A percentile compares a stretch with the other conserved stretches of the same genome.
Evolutionary conservation across 176 grass and related monocot genomes (phyloP).

Genomic region (Lolium multiflorum): DNA sequence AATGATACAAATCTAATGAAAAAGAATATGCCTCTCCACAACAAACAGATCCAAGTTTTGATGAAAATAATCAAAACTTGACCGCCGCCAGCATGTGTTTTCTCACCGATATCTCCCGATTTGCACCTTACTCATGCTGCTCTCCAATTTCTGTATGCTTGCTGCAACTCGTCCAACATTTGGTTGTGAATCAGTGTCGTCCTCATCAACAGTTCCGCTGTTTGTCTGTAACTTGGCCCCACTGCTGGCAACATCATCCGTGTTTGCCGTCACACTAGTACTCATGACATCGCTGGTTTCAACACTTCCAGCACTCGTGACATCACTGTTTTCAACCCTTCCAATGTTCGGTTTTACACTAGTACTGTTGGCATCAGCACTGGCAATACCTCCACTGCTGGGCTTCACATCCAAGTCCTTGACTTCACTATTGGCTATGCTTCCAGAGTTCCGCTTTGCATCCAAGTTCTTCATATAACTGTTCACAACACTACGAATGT

Average conservation of each 20-base stretch:
- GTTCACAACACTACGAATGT: conserved; percentile 55
- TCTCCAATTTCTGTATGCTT: conserved; percentile 63
- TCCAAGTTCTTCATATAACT: conserved; percentile 61
- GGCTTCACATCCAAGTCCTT: conserved; percentile 47
- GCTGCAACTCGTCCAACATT: conserved; percentile 63
- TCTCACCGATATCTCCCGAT: conserved; percentile 52
- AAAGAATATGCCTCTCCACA: conserved; percentile 52
- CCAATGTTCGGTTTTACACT: conserved; percentile 10
- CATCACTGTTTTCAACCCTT: conserved; percentile 48
- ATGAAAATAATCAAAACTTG: conserved; percentile 32
- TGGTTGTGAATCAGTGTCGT: conserved; percentile 37
- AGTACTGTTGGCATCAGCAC: conserved; percentile 34
- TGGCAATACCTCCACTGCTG: conserved; percentile 29
- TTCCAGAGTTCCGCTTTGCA: conserved; percentile 45
- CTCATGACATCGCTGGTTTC: conserved; percentile 35
- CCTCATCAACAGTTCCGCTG: conserved; percentile 35
- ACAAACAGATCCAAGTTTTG: conserved; percentile 38
- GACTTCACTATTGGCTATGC: conserved; percentile 34
- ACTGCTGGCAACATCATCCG: conserved; percentile 36
- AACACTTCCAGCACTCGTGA: neutral
- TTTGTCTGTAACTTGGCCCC: conserved; percentile 42
- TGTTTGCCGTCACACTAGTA: conserved; percentile 16
- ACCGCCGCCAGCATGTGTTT: conserved; percentile 30
- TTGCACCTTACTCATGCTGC: conserved; percentile 57
- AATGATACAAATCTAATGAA: conserved; percentile 51